Percentiles rank a stretch among this genome's conserved stretches.
These are phyloP conservation scores for Thermothelomyces thermophilus DNA, from an alignment of 2,329 filamentous ascomycete genomes.

Conservation along the genomic window DNA sequence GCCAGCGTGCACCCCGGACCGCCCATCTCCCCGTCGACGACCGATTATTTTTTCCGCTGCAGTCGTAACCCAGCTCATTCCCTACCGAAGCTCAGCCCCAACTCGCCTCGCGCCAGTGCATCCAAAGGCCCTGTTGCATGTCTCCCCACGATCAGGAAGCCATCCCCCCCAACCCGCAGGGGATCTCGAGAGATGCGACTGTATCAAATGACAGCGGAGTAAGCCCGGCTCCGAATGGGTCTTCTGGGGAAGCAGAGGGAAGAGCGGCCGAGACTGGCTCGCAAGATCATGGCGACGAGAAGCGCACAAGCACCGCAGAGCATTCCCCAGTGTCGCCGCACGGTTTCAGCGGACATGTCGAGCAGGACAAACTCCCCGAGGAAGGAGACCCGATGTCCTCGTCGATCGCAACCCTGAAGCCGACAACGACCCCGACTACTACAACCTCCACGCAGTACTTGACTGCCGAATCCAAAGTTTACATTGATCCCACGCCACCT, in stretches of 20 bases:
- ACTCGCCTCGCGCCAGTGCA: neutral
- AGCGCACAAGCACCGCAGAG: too few relatives aligned
- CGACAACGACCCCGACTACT: constrained; percentile 34
- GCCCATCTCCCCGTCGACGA: too few relatives aligned
- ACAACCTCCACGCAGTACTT: constrained; percentile 38
- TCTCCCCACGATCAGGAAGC: constrained; percentile 23
- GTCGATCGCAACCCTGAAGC: constrained; percentile 45
- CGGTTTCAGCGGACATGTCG: neutral
- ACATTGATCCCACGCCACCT: constrained; percentile 53
- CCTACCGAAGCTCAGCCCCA: neutral
- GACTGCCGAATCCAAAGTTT: constrained; percentile 41
- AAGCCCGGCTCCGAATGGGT: constrained; percentile 5
- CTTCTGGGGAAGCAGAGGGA: neutral
- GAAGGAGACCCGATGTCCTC: constrained; percentile 36
- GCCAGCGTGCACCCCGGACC: too few relatives aligned
- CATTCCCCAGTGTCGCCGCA: neutral
- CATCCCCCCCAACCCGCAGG: constrained; percentile 18
- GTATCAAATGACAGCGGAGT: constrained; percentile 7
- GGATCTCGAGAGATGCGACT: constrained; percentile 16
- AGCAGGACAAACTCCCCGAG: constrained; percentile 5
- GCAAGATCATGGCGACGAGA: constrained; percentile 1
- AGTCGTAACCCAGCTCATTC: too few relatives aligned
- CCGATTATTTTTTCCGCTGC: too few relatives aligned
- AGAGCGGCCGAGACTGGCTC: constrained; percentile 9
- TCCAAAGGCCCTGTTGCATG: constrained; percentile 21